Conservation (phyloP, 768 basidiomycete genomes). For the Tremella mesenterica region DNA sequence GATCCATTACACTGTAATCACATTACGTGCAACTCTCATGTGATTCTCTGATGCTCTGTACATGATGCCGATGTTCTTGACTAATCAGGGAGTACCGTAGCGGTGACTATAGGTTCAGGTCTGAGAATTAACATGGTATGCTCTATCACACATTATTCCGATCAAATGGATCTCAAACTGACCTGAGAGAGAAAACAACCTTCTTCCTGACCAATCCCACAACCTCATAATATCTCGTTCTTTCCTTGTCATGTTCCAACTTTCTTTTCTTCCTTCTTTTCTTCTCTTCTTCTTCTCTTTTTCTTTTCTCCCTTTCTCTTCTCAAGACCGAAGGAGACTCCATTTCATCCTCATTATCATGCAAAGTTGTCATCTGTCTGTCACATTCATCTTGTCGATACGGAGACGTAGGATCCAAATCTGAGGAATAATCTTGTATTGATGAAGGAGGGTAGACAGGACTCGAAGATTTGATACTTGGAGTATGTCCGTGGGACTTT, state of each 20-base stretch:
- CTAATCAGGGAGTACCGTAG: conserved; percentile 40
- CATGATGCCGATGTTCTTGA: not conserved
- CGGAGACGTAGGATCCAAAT: conserved; percentile 32
- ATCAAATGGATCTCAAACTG: too few relatives aligned
- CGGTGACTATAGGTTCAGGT: conserved; percentile 43
- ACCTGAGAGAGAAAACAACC: conserved; percentile 41
- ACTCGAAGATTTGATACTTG: not conserved
- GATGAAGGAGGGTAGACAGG: conserved; percentile 15
- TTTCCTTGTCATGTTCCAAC: conserved; percentile 8
- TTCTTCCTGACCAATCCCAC: conserved; percentile 40
- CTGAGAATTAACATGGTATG: conserved; percentile 12
- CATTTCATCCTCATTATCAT: not conserved
- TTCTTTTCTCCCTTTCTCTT: conserved; percentile 2
- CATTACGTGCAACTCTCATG: too few relatives aligned
- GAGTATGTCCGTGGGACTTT: not conserved
- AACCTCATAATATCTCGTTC: conserved; percentile 39
- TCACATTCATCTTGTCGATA: conserved; percentile 7
- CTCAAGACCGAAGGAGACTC: not conserved
- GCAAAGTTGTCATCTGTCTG: not conserved
- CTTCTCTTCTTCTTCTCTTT: conserved; percentile 6
- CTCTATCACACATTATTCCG: not conserved
- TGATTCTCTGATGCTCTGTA: too few relatives aligned
- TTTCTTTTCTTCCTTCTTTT: conserved; percentile 1
- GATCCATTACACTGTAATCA: too few relatives aligned
- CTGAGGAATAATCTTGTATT: conserved; percentile 37